Evolutionary conservation across 2,329 filamentous ascomycete species (phyloP).

Genomic region (Aspergillus neotritici): DNA sequence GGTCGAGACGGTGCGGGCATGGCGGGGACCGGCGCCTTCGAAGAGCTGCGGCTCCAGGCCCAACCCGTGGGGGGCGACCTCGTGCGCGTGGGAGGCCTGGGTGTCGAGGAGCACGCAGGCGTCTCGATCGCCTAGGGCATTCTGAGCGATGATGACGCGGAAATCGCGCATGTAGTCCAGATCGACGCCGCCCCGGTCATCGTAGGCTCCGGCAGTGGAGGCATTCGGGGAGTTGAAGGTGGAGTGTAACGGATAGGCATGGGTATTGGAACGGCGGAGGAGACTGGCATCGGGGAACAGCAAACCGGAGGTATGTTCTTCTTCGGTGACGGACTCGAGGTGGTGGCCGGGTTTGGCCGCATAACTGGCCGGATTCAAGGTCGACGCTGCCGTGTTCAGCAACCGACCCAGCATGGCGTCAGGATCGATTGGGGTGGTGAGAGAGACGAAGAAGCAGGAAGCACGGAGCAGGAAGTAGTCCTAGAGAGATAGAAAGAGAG

Average conservation of each 20-base stretch:
- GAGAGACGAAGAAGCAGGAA: conserved; percentile 8
- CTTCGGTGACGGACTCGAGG: conserved; percentile 45
- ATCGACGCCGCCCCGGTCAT: conserved; percentile 44
- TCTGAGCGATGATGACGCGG: conserved; percentile 44
- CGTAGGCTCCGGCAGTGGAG: conserved; percentile 39
- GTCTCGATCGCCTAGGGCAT: conserved; percentile 44
- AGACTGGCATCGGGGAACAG: conserved; percentile 43
- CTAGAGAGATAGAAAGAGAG: no score
- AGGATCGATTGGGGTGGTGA: conserved; percentile 11
- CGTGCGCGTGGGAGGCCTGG: conserved; percentile 22
- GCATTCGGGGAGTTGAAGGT: conserved; percentile 41
- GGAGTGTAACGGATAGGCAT: conserved; percentile 39
- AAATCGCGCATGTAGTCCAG: conserved; percentile 42
- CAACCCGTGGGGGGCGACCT: conserved; percentile 27
- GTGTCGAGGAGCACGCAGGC: conserved; percentile 44
- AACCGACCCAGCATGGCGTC: conserved; percentile 40
- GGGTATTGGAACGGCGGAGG: conserved; percentile 37
- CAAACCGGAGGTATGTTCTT: conserved; percentile 45
- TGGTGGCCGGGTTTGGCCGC: conserved; percentile 33
- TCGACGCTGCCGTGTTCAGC: conserved; percentile 40
- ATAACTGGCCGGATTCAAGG: conserved; percentile 38
- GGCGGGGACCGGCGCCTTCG: conserved; percentile 26
- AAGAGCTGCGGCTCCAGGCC: conserved; percentile 31
- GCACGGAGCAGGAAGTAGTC: no score
- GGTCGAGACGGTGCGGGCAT: conserved; percentile 36